Percentiles rank a stretch among this genome's conserved stretches.
Conservation (phyloP, 441 rosid species). For the Eutrema salsugineum region DNA sequence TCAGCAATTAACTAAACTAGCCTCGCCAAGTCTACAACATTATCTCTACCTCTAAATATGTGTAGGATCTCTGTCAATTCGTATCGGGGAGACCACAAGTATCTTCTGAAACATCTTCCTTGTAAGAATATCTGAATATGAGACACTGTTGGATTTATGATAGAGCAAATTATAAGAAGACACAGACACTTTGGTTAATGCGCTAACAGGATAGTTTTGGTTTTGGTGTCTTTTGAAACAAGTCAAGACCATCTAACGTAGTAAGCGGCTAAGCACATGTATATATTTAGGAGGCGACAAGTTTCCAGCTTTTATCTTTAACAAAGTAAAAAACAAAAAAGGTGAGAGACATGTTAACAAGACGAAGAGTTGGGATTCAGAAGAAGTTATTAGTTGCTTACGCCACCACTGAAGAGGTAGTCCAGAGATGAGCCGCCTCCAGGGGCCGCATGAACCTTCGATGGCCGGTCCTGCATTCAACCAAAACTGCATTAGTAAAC, state of each 20-base stretch:
- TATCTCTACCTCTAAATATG: neutral
- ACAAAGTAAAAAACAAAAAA: neutral
- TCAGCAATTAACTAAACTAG: neutral
- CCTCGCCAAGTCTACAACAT: neutral
- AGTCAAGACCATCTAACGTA: neutral
- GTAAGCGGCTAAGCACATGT: neutral
- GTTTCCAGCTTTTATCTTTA: neutral
- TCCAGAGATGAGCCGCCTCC: slow-evolving; percentile 81
- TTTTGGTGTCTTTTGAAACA: neutral
- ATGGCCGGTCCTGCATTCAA: slow-evolving; percentile 67
- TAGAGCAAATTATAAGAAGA: neutral
- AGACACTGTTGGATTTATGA: neutral
- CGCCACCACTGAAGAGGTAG: slow-evolving; percentile 20
- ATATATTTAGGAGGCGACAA: neutral
- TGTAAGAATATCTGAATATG: too few species aligned
- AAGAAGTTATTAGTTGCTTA: neutral
- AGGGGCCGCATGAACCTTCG: slow-evolving; percentile 80
- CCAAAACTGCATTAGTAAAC: neutral
- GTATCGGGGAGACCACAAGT: neutral
- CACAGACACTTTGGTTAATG: too few species aligned
- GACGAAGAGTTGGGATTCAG: neutral
- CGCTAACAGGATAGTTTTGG: neutral
- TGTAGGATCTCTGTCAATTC: neutral
- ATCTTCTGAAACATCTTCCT: neutral
- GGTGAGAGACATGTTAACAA: neutral